Evolutionary conservation across 352 stramenopile genomes (phyloP).

Genomic region (Phytophthora capsici): DNA sequence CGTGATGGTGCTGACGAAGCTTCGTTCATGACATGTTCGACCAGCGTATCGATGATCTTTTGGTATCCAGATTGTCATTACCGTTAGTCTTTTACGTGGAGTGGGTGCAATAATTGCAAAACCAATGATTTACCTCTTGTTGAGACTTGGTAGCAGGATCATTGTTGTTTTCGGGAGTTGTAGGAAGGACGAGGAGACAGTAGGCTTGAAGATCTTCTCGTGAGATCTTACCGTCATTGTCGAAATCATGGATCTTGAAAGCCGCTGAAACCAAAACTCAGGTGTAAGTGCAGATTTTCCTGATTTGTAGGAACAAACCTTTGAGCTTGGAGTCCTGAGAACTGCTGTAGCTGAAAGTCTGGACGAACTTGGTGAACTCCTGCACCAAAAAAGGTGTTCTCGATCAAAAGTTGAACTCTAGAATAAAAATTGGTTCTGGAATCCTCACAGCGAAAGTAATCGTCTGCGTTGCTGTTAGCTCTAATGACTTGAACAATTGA

Average conservation of each 20-base stretch:
- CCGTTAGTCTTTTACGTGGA: neutral
- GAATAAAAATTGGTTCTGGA: neutral
- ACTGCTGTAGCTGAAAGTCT: constrained; percentile 68
- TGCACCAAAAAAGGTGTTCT: constrained; percentile 29
- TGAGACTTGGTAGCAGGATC: constrained; percentile 29
- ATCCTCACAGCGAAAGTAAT: constrained; percentile 47
- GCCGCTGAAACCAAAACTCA: constrained; percentile 40
- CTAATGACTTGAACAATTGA: constrained; percentile 51
- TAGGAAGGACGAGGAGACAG: constrained; percentile 47
- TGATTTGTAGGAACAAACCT: constrained; percentile 25
- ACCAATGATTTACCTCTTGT: constrained; percentile 32
- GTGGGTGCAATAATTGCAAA: neutral
- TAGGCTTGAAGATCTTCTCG: constrained; percentile 59
- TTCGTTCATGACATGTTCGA: constrained; percentile 59
- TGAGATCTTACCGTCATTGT: constrained; percentile 75
- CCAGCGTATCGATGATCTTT: constrained; percentile 50
- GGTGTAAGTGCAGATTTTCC: neutral
- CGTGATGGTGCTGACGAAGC: constrained; percentile 50
- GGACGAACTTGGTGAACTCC: constrained; percentile 65
- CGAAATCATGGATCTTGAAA: constrained; percentile 77
- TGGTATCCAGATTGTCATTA: neutral
- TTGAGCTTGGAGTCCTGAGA: constrained; percentile 54
- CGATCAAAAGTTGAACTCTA: neutral
- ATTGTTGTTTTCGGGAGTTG: constrained; percentile 33
- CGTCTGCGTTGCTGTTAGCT: constrained; percentile 37